Conservation (phyloP, 2,329 filamentous ascomycete genomes). For the Penicillium sp. region DNA sequence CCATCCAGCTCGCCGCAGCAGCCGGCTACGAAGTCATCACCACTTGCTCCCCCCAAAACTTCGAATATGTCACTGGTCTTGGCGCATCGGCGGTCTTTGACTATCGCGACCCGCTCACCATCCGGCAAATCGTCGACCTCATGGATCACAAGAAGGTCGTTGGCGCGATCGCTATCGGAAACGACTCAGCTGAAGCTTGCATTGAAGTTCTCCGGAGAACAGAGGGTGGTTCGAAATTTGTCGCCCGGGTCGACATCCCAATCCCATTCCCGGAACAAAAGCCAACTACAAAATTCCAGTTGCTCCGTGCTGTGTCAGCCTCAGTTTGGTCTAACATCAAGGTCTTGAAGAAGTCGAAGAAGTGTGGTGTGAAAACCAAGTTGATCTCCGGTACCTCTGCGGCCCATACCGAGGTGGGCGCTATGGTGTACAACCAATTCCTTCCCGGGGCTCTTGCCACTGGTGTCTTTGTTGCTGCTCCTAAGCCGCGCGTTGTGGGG, state of each 20-base stretch:
- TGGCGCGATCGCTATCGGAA: constrained; percentile 5
- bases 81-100: constrained; percentile 3
- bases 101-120: not conserved
- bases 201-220: constrained; percentile 1
- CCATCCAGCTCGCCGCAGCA: constrained; percentile 13
- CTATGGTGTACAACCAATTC: not conserved
- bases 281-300: not conserved
- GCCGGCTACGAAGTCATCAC: constrained; percentile 12
- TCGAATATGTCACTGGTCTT: not conserved
- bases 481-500: not conserved
- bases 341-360: not conserved
- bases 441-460: not conserved
- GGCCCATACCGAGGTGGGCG: not conserved
- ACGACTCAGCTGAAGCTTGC: constrained; percentile 4
- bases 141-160: not conserved
- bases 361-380: not conserved
- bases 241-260: not conserved
- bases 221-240: not conserved
- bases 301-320: not conserved
- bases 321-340: not conserved
- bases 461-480: not conserved
- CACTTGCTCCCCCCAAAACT: not conserved
- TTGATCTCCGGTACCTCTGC: not conserved
- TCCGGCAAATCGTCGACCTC: not conserved
- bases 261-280: not conserved